These are phyloP conservation scores for Cocos nucifera DNA, from an alignment of 176 grass and related monocot species.

Conservation along the genomic window DNA sequence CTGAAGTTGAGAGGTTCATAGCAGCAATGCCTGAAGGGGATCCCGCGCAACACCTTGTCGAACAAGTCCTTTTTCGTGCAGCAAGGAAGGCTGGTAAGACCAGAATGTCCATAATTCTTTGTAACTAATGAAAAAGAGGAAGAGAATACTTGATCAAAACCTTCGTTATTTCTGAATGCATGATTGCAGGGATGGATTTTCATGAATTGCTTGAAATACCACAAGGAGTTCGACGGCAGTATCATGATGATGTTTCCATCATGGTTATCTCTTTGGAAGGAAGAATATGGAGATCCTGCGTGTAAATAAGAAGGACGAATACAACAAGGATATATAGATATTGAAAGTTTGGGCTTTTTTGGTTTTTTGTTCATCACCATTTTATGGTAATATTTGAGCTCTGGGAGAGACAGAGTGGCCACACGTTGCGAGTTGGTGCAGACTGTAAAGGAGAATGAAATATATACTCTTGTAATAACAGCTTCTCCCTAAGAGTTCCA, in stretches of 20 bases:
- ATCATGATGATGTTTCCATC: slow-evolving; percentile 86
- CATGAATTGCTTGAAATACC: slow-evolving; percentile 90
- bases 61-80: slow-evolving; percentile 89
- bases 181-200: slow-evolving; percentile 76
- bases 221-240: slow-evolving; percentile 73
- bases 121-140: slow-evolving; percentile 12
- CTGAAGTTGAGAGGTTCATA: slow-evolving; percentile 85
- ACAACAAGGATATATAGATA: slow-evolving; percentile 31
- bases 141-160: neutral
- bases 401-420: too few relatives aligned
- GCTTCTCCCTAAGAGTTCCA: too few relatives aligned
- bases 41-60: slow-evolving; percentile 85
- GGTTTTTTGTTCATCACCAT: slow-evolving; percentile 24
- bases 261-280: slow-evolving; percentile 95
- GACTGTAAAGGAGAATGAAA: too few relatives aligned
- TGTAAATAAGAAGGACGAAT: slow-evolving; percentile 54
- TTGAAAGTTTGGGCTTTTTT: slow-evolving; percentile 29
- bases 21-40: slow-evolving; percentile 81
- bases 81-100: slow-evolving; percentile 82
- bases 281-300: slow-evolving; percentile 84
- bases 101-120: neutral
- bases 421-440: too few relatives aligned
- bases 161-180: neutral
- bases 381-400: slow-evolving; percentile 34
- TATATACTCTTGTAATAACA: too few relatives aligned